Conservation (phyloP, 805 yeast species). For the Saturnispora hagleri region DNA sequence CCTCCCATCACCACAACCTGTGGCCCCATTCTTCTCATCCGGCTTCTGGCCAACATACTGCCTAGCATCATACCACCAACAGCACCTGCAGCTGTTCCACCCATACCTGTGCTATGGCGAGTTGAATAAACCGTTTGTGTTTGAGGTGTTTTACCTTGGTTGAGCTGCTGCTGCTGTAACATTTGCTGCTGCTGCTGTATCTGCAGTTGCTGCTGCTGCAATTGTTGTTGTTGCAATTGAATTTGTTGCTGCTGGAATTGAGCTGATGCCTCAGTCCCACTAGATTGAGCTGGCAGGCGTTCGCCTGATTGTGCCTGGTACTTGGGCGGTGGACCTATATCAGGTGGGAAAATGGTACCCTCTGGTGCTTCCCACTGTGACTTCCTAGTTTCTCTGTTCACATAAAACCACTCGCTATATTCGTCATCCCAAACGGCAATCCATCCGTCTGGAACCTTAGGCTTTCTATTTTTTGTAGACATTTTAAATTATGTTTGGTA, state of each 20-base stretch:
- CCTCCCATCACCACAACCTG: background rate
- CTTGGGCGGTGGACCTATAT: background rate
- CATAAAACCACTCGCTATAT: conserved; percentile 66
- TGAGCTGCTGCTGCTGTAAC: conserved; percentile 9
- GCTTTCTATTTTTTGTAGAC: conserved; percentile 20
- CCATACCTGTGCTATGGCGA: background rate
- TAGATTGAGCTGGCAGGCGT: background rate
- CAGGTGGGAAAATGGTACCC: conserved; percentile 31
- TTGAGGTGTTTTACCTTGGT: background rate
- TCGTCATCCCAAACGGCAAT: conserved; percentile 62
- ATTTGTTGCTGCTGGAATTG: conserved; percentile 26
- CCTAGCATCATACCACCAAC: background rate
- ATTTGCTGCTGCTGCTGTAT: conserved; percentile 11
- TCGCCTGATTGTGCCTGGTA: background rate
- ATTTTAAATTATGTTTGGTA: conserved; percentile 6
- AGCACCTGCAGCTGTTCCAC: background rate
- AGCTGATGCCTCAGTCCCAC: background rate
- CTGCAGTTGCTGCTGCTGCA: conserved; percentile 4
- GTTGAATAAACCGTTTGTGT: background rate
- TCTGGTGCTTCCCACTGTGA: conserved; percentile 92
- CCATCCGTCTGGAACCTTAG: conserved; percentile 41
- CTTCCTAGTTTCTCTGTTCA: conserved; percentile 56
- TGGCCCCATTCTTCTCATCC: background rate
- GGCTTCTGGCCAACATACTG: background rate
- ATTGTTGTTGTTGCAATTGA: conserved; percentile 31